Base-by-base conservation (phyloP, 306 rosid species). In the Prunus kanzakura region DNA sequence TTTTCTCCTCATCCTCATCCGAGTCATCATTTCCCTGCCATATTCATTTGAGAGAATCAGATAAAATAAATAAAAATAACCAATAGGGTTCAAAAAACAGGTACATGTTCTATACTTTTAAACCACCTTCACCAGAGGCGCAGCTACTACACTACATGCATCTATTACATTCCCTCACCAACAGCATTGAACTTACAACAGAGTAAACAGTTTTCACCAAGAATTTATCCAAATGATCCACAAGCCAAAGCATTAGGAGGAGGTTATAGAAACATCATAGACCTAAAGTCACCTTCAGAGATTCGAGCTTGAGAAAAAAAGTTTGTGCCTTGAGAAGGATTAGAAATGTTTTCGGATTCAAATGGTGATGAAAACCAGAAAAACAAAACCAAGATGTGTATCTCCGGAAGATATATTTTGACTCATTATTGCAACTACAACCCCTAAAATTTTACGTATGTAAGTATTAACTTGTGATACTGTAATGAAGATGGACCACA, bases 21-120 rank as follows among this genome's bases (percentile, higher is more conserved):
- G 85, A 76, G 74, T 67, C 74, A 3, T 86, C 93, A 12, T 80
- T 80, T 49, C 93, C 93, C 93, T 87, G 88, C 57, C 54, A 72
- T 30, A 27, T 43, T 32, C 73, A 57, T 22, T 65, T 43, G 72
- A 55, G 58, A 69, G 69, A 49, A 77, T 67, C 22, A 69, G 74
- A 74, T 27, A 14, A 16, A 47, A 51, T 68, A 50, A n/a, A 19
- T 0, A 74, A 38, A 62, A 19, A 23, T 18, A 13, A 8, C 14
- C 16, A 63, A 7, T 46, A 71, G 18, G 11, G 3, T 19, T n/a
- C 22, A 18, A 54, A 12, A 2, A 6, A 41, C 10, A 13, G 23
- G 27, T 1, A 3, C 0, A 20, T 0, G 0, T 10, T 32, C 30
- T 6, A n/a, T 30, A 30, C 20, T 52, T 20, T 35, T 3, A 19